Conservation (phyloP, 331 rosid species). For the Malus hybrid region DNA sequence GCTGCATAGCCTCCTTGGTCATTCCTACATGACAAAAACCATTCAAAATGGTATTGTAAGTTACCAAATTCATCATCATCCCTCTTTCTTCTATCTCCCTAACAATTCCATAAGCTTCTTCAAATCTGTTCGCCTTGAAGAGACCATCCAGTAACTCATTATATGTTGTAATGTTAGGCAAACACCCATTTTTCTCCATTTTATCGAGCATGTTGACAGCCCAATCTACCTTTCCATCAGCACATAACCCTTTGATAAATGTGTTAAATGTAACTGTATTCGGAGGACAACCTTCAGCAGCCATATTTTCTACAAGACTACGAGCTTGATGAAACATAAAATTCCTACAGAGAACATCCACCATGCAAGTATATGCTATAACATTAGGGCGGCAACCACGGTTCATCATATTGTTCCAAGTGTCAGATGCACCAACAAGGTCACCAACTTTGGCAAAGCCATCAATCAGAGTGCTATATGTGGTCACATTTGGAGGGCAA, state of each 20-base stretch:
- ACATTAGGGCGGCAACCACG: slow-evolving; percentile 68
- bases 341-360: slow-evolving; percentile 65
- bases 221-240: slow-evolving; percentile 49
- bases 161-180: slow-evolving; percentile 65
- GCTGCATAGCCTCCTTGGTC: slow-evolving; percentile 47
- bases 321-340: slow-evolving; percentile 57
- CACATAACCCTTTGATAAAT: slow-evolving; percentile 66
- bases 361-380: slow-evolving; percentile 67
- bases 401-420: slow-evolving; percentile 74
- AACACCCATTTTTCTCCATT: slow-evolving; percentile 53
- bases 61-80: slow-evolving; percentile 42
- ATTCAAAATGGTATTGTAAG: slow-evolving; percentile 63
- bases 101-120: slow-evolving; percentile 53
- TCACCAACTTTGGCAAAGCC: slow-evolving; percentile 63
- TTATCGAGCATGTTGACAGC: slow-evolving; percentile 47
- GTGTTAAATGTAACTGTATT: slow-evolving; percentile 62
- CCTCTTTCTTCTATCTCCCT: slow-evolving; percentile 50
- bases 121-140: slow-evolving; percentile 38
- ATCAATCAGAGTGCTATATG: slow-evolving; percentile 56
- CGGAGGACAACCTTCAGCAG: slow-evolving; percentile 61
- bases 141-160: slow-evolving; percentile 68
- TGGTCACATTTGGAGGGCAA: slow-evolving; percentile 52
- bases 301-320: slow-evolving; percentile 54
- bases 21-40: slow-evolving; percentile 57
- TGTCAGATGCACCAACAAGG: slow-evolving; percentile 55